Evolutionary conservation across 306 rosid genomes (phyloP).

Genomic region (Gastrolobium bilobum): DNA sequence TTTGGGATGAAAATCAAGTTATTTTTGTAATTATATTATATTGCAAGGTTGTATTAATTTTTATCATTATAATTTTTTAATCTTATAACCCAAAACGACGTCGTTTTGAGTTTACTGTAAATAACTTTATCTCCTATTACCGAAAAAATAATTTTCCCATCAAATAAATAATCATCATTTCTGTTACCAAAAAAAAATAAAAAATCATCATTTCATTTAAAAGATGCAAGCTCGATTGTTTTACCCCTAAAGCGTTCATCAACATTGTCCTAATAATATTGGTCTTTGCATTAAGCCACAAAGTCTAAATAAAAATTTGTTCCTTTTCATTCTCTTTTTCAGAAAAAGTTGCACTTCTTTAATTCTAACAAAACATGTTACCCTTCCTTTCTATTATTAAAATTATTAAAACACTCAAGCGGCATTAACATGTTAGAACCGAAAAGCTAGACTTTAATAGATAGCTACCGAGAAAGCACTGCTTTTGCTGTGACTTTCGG

Average conservation of each 20-base stretch:
- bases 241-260: background rate
- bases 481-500: conserved; percentile 14
- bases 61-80: too few species aligned
- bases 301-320: background rate
- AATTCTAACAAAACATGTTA: too few species aligned
- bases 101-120: too few species aligned
- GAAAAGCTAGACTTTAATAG: conserved; percentile 22
- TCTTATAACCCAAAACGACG: too few species aligned
- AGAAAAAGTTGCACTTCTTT: background rate
- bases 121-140: too few species aligned
- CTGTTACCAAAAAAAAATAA: too few species aligned
- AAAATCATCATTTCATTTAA: background rate
- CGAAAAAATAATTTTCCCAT: too few species aligned
- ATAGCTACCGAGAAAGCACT: conserved; percentile 2
- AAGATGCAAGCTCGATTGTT: background rate
- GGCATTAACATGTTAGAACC: background rate
- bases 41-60: too few species aligned
- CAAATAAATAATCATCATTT: too few species aligned
- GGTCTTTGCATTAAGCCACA: background rate
- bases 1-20: too few species aligned
- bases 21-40: too few species aligned
- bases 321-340: background rate
- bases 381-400: background rate
- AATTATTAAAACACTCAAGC: background rate
- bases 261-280: background rate